Conservation (phyloP, 2,329 filamentous ascomycete genomes). For the Beauveria sp. region DNA sequence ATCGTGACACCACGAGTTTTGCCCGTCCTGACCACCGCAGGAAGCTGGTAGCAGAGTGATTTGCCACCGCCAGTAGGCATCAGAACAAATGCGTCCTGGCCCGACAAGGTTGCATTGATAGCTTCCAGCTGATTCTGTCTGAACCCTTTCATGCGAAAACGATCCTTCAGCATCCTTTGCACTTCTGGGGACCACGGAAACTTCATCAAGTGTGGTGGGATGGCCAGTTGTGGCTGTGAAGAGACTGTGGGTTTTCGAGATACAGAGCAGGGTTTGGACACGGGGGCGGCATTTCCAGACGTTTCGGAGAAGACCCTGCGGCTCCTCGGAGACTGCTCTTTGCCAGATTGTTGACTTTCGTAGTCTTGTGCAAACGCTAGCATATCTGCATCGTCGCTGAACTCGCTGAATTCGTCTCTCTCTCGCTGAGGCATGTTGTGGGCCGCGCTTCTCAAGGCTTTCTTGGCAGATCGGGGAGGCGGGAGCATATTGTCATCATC, state of each 20-base stretch:
- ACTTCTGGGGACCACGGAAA: conserved; percentile 84
- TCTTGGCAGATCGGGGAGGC: conserved; percentile 1
- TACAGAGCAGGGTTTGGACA: conserved; percentile 24
- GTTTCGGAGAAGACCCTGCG: conserved; percentile 39
- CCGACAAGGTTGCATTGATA: conserved; percentile 84
- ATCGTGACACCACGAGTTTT: conserved; percentile 81
- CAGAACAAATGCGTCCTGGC: conserved; percentile 86
- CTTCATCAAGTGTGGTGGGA: conserved; percentile 50
- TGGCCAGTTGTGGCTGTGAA: conserved; percentile 23
- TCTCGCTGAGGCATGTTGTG: conserved; percentile 14
- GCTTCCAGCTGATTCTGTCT: conserved; percentile 88
- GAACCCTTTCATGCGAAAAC: conserved; percentile 80
- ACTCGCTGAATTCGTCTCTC: conserved; percentile 36
- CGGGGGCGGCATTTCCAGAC: conserved; percentile 36
- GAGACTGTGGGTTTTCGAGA: conserved; percentile 22
- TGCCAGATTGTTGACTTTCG: conserved; percentile 32
- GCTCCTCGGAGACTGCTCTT: conserved; percentile 15
- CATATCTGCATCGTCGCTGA: conserved; percentile 45
- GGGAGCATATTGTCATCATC: conserved; percentile 21
- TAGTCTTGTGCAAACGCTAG: conserved; percentile 44
- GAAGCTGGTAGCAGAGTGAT: conserved; percentile 92
- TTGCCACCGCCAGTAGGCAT: conserved; percentile 99
- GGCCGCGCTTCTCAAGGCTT: neutral
- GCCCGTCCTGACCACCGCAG: conserved; percentile 73
- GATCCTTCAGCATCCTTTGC: conserved; percentile 67